Percentiles rank a stretch among this genome's conserved stretches.
Evolutionary conservation across 2,329 filamentous ascomycete genomes (phyloP).

Genomic region (Ophiosphaerella narmari): DNA sequence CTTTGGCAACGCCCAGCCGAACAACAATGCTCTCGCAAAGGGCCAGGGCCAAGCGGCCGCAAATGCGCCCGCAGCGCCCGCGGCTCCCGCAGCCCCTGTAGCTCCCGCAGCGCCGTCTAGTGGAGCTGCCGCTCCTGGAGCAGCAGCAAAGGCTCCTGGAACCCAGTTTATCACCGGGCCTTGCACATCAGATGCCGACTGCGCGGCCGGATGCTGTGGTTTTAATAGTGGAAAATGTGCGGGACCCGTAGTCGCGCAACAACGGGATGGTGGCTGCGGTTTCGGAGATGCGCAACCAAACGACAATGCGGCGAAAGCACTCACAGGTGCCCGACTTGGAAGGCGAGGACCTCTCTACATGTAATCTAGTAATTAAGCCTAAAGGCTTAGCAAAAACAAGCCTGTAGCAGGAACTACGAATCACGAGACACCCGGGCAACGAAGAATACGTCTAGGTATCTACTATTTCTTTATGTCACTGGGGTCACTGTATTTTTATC

Average conservation of each 20-base stretch:
- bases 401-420: no score
- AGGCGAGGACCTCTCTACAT: constrained; percentile 26
- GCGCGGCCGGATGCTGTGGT: constrained; percentile 45
- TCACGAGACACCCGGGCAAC: no score
- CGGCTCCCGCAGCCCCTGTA: constrained; percentile 18
- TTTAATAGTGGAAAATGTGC: constrained; percentile 32
- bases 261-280: constrained; percentile 45
- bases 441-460: no score
- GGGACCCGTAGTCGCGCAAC: constrained; percentile 39
- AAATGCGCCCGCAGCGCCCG: constrained; percentile 26
- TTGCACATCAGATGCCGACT: constrained; percentile 46
- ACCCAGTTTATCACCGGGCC: constrained; percentile 49
- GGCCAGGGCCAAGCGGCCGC: constrained; percentile 5
- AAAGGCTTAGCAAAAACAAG: background rate
- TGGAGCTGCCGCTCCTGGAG: background rate
- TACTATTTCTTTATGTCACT: no score
- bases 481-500: no score
- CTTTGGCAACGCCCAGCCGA: constrained; percentile 42
- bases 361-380: constrained; percentile 7
- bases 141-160: constrained; percentile 15
- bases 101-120: background rate
- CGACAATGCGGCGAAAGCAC: constrained; percentile 36
- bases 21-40: constrained; percentile 32
- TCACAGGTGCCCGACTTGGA: constrained; percentile 24
- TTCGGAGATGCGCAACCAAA: constrained; percentile 43